Evolutionary conservation across 2,329 filamentous ascomycete species (phyloP).

Genomic region (Allantophomopsis cytisporea): DNA sequence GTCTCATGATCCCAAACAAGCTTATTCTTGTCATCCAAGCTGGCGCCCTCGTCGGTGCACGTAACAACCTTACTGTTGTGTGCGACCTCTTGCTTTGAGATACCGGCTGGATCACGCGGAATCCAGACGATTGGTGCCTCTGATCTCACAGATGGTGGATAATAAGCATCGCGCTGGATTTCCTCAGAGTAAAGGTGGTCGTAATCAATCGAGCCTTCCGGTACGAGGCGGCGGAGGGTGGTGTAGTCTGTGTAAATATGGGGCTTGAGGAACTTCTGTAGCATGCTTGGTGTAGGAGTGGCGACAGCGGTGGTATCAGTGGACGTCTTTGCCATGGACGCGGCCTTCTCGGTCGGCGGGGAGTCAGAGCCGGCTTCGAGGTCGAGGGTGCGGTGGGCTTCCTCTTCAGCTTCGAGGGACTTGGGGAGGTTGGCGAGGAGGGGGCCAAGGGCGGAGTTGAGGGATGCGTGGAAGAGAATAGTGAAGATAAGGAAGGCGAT

Average conservation of each 20-base stretch:
- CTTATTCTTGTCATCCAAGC: constrained; percentile 56
- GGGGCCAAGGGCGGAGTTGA: constrained; percentile 62
- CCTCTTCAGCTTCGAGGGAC: constrained; percentile 47
- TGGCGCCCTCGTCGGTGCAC: constrained; percentile 69
- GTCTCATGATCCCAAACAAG: constrained; percentile 42
- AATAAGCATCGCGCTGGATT: constrained; percentile 55
- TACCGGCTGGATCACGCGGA: constrained; percentile 58
- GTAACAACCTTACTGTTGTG: constrained; percentile 60
- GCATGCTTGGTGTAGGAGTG: constrained; percentile 36
- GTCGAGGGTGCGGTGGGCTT: constrained; percentile 10
- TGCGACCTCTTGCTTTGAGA: constrained; percentile 64
- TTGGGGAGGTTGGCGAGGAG: constrained; percentile 69
- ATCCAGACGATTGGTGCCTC: constrained; percentile 69
- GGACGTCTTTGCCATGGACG: constrained; percentile 12
- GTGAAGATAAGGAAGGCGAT: constrained; percentile 64
- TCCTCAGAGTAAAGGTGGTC: constrained; percentile 46
- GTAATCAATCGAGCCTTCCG: constrained; percentile 28
- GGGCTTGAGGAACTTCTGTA: constrained; percentile 62
- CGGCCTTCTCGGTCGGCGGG: constrained; percentile 12
- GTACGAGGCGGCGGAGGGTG: constrained; percentile 55
- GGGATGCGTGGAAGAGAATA: constrained; percentile 58
- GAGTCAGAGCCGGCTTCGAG: neutral
- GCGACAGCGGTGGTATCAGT: constrained; percentile 17
- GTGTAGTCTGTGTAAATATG: constrained; percentile 65
- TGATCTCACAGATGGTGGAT: constrained; percentile 54